Conservation (phyloP, 1,139 yeast genomes). For the Blastobotrys petasosporus region DNA sequence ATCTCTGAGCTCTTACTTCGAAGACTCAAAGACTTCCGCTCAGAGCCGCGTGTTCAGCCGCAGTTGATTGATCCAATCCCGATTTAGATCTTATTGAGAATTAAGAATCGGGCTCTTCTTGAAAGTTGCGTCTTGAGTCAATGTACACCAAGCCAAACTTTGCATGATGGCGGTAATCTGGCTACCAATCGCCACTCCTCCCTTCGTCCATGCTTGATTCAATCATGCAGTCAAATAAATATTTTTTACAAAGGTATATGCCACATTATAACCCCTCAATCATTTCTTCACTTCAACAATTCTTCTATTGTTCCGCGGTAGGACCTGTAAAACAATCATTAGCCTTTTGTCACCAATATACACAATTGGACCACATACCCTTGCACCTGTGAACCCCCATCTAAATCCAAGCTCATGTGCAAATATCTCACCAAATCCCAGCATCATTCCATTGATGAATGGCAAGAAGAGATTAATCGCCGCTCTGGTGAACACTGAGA, state of each 20-base stretch:
- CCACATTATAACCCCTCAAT: not conserved
- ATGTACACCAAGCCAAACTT: no score
- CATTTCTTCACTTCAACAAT: slow-evolving; percentile 2
- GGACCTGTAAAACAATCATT: not conserved
- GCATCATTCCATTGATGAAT: slow-evolving; percentile 88
- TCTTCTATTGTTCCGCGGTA: slow-evolving; percentile 4
- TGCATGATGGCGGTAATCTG: no score
- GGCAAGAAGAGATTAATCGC: slow-evolving; percentile 79
- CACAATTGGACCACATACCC: slow-evolving; percentile 33
- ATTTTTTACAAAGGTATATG: not conserved
- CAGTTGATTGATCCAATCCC: no score
- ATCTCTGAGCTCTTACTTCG: no score
- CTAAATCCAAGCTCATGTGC: slow-evolving; percentile 90
- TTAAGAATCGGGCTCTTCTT: no score
- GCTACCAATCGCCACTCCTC: no score
- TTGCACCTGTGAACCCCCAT: slow-evolving; percentile 74
- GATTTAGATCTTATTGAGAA: no score
- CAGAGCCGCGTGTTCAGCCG: no score
- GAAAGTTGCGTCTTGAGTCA: no score
- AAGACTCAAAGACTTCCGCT: no score
- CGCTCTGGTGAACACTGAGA: slow-evolving; percentile 1
- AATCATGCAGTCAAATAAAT: not conserved
- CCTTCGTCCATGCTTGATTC: not conserved
- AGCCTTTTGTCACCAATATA: not conserved
- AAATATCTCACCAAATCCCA: slow-evolving; percentile 91